phyloP scores from a whole-genome alignment of 176 grass and related monocot species.

The Musa itinerans region DNA sequence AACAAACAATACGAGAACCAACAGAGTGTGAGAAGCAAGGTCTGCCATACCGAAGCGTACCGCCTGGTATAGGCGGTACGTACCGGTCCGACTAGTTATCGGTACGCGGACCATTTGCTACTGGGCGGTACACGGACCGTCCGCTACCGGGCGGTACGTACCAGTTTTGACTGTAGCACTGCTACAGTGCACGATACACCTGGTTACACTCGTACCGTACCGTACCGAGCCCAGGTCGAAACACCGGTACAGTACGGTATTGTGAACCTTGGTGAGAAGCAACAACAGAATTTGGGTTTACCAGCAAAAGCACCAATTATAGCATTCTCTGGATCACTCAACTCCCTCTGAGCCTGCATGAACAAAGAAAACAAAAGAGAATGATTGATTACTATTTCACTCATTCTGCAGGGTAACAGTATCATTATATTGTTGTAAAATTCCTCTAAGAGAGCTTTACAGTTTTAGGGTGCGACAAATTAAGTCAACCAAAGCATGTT shows the following conservation, averaged over 20 bases:
- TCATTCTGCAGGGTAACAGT: not conserved
- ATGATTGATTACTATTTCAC: not conserved
- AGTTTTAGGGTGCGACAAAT: not conserved
- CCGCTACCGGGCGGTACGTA: no score
- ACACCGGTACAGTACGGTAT: no score
- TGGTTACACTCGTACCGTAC: no score
- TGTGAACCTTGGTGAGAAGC: no score
- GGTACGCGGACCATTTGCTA: no score
- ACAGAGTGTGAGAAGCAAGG: not conserved
- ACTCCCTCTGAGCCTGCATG: constrained; percentile 63
- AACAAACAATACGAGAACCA: not conserved
- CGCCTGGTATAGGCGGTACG: no score
- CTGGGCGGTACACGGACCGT: no score
- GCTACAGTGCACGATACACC: no score
- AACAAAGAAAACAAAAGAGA: not conserved
- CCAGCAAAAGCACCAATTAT: constrained; percentile 92
- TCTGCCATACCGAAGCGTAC: no score
- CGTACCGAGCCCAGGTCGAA: no score
- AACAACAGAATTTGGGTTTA: constrained; percentile 10
- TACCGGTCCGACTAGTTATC: no score
- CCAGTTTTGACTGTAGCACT: no score
- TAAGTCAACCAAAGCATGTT: not conserved
- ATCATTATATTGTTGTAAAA: not conserved
- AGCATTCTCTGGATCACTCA: constrained; percentile 94
- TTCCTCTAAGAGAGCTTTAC: not conserved